Percentiles rank a stretch among this genome's conserved stretches.
These are phyloP conservation scores for Calocybe cyanea DNA, from an alignment of 768 basidiomycete species.

Conservation along the genomic window DNA sequence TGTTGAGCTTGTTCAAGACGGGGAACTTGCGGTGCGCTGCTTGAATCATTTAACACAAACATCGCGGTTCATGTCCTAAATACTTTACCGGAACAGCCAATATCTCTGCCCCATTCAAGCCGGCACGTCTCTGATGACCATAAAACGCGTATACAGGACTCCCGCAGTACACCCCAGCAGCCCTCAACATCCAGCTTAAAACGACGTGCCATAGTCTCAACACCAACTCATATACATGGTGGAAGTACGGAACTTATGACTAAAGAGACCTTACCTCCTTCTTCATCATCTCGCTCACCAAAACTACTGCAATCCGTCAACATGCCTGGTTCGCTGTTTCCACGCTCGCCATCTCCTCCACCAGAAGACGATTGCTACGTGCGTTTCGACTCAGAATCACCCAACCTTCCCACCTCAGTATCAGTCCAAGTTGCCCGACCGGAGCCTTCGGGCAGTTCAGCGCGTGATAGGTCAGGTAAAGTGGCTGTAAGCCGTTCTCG, in stretches of 20 bases:
- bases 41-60: neutral
- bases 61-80: neutral
- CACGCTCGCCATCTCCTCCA: constrained; percentile 66
- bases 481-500: constrained; percentile 48
- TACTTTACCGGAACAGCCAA: neutral
- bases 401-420: constrained; percentile 8
- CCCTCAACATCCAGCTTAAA: neutral
- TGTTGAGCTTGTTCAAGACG: constrained; percentile 19
- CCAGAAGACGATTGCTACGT: constrained; percentile 38
- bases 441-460: constrained; percentile 23
- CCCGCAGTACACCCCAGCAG: neutral
- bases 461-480: constrained; percentile 38
- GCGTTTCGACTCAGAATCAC: constrained; percentile 29
- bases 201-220: constrained; percentile 7
- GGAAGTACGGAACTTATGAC: neutral
- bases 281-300: constrained; percentile 29
- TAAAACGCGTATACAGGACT: no score
- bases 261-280: constrained; percentile 23
- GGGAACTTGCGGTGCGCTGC: constrained; percentile 8
- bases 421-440: constrained; percentile 4
- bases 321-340: constrained; percentile 80
- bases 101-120: no score
- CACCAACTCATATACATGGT: constrained; percentile 3
- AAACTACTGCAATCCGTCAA: constrained; percentile 45
- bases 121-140: no score